Conservation (phyloP, 306 rosid genomes). For the Vigna mungo region DNA sequence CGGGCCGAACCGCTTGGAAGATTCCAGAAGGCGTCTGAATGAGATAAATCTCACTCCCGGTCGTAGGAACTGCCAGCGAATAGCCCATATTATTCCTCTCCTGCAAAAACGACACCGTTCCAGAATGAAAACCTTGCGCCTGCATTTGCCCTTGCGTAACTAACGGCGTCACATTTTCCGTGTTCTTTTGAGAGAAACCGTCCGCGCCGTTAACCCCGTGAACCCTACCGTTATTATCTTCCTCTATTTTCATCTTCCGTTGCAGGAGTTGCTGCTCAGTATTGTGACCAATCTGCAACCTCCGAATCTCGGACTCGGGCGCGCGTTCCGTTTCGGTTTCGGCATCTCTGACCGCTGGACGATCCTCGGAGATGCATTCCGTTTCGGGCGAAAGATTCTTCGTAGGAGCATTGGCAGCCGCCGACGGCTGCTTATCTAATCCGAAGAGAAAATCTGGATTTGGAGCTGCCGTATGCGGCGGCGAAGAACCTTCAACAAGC, state of each 20-base stretch:
- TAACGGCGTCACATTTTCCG: constrained; percentile 52
- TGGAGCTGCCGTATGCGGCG: constrained; percentile 52
- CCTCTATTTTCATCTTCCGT: constrained; percentile 55
- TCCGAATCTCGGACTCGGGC: constrained; percentile 57
- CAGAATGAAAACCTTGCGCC: constrained; percentile 42
- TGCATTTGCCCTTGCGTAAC: constrained; percentile 38
- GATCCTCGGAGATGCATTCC: constrained; percentile 61
- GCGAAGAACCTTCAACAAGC: constrained; percentile 51
- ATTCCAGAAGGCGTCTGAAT: constrained; percentile 64
- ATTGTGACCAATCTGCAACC: constrained; percentile 57
- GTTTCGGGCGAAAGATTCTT: constrained; percentile 42
- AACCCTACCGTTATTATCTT: constrained; percentile 51
- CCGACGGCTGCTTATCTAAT: constrained; percentile 57
- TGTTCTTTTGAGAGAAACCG: constrained; percentile 50
- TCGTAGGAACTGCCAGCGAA: constrained; percentile 36
- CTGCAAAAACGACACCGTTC: constrained; percentile 47
- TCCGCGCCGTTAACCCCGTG: constrained; percentile 43
- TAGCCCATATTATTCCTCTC: constrained; percentile 60
- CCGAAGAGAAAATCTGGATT: constrained; percentile 87
- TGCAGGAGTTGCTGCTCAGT: constrained; percentile 57
- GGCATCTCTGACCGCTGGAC: constrained; percentile 52
- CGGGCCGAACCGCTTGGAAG: constrained; percentile 67
- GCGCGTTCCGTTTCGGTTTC: background rate
- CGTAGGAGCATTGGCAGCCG: constrained; percentile 43
- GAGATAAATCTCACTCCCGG: constrained; percentile 65